Conservation (phyloP, 2,329 filamentous ascomycete species). For the Sclerotinia trifoliorum region DNA sequence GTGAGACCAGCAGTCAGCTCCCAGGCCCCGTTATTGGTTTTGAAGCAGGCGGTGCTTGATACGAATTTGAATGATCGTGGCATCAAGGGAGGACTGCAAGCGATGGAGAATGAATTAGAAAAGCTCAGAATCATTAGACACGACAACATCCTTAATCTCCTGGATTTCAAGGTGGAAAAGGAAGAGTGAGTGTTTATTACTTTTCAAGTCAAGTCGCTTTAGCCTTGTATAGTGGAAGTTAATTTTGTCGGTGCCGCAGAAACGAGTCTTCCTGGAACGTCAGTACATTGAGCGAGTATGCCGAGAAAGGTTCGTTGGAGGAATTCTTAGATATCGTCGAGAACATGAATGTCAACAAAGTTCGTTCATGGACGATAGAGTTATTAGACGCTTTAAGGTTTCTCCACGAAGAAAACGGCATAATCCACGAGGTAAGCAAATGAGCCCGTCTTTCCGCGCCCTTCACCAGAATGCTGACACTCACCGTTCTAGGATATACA, state of each 20-base stretch:
- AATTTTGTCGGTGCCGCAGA: constrained; percentile 31
- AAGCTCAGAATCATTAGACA: constrained; percentile 73
- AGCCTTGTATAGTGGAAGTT: constrained; percentile 32
- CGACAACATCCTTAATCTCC: constrained; percentile 71
- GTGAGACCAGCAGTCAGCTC: constrained; percentile 64
- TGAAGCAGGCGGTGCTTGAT: constrained; percentile 68
- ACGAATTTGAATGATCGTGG: constrained; percentile 57
- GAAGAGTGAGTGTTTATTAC: constrained; percentile 45
- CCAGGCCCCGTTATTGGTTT: constrained; percentile 59
- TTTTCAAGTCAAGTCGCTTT: neutral
- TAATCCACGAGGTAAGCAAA: constrained; percentile 64
- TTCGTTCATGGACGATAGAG: constrained; percentile 88
- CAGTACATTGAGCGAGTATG: constrained; percentile 71
- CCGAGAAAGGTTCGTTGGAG: constrained; percentile 77
- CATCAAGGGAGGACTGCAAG: constrained; percentile 71
- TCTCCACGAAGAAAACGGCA: constrained; percentile 72
- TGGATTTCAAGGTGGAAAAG: constrained; percentile 76
- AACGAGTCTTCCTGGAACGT: constrained; percentile 62
- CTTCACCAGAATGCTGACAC: neutral
- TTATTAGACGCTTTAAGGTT: constrained; percentile 85
- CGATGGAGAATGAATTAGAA: constrained; percentile 74
- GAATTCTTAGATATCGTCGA: constrained; percentile 80
- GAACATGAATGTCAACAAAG: constrained; percentile 68
- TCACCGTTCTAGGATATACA: constrained; percentile 59
- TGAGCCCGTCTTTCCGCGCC: neutral